These are phyloP conservation scores for Draba incana DNA, from an alignment of 345 rosid genomes.

Conservation along the genomic window DNA sequence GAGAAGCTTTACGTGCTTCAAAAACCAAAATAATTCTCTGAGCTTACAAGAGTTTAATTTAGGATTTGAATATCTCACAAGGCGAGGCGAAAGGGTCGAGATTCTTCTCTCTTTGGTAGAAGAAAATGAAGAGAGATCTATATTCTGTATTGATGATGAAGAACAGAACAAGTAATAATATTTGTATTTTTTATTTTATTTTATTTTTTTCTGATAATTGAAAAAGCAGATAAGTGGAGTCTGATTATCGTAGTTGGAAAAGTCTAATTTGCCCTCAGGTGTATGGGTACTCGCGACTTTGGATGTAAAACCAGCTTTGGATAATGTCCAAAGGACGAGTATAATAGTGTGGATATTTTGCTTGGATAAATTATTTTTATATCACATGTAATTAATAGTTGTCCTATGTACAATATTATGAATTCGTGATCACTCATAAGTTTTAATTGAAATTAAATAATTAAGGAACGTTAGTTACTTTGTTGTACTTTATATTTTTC, in stretches of 20 bases:
- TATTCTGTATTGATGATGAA: constrained; percentile 17
- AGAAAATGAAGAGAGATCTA: constrained; percentile 38
- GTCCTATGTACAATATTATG: no score
- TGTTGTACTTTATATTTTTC: no score
- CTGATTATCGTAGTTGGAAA: constrained; percentile 26
- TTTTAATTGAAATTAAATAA: no score
- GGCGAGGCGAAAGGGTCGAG: constrained; percentile 7
- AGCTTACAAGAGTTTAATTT: constrained; percentile 15
- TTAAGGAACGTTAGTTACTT: no score
- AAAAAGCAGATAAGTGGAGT: constrained; percentile 39
- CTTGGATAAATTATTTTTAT: no score
- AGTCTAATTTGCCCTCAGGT: constrained; percentile 23
- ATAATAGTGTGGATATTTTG: no score
- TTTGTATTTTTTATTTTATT: background rate
- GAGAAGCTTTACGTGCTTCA: constrained; percentile 21
- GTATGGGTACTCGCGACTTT: constrained; percentile 35
- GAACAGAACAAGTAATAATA: constrained; percentile 5
- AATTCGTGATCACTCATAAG: no score
- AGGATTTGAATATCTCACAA: constrained; percentile 39
- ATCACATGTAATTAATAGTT: no score
- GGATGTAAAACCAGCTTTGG: background rate
- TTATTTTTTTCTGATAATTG: constrained; percentile 23
- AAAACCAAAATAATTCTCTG: background rate
- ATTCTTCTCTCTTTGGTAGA: constrained; percentile 10
- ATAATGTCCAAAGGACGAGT: no score